phyloP scores from a whole-genome alignment of 1,139 yeast species.

The Geotrichum klebahnii region DNA sequence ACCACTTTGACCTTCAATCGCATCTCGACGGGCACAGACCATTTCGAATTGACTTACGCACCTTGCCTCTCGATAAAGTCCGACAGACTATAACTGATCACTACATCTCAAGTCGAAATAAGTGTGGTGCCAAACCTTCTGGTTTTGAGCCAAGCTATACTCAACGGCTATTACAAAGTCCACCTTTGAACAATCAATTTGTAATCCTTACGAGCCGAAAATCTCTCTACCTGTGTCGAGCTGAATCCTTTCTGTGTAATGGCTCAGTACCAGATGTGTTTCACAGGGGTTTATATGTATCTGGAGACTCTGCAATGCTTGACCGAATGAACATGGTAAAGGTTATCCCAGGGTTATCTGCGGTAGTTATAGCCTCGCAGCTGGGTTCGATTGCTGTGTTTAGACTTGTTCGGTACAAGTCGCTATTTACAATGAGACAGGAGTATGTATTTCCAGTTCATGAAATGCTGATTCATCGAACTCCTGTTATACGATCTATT shows the following conservation, averaged over 20 bases:
- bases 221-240: conserved; percentile 43
- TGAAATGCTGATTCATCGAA: conserved; percentile 23
- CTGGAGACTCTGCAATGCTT: conserved; percentile 43
- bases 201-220: conserved; percentile 41
- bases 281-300: conserved; percentile 37
- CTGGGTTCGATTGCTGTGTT: conserved; percentile 56
- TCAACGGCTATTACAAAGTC: conserved; percentile 44
- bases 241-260: conserved; percentile 50
- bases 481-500: conserved; percentile 24
- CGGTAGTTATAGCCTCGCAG: conserved; percentile 54
- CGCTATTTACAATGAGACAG: conserved; percentile 57
- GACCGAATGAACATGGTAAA: conserved; percentile 53
- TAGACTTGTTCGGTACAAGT: conserved; percentile 54
- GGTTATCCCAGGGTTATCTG: conserved; percentile 53
- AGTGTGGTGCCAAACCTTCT: background rate
- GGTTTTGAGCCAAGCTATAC: conserved; percentile 13
- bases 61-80: conserved; percentile 5
- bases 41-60: background rate
- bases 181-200: conserved; percentile 48
- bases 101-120: conserved; percentile 12
- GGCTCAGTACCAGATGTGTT: conserved; percentile 50
- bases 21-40: background rate
- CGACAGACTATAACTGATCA: conserved; percentile 3
- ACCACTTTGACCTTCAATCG: conserved; percentile 4
- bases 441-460: conserved; percentile 49